These are phyloP conservation scores for Penicillium dipodomyicola DNA, from an alignment of 495 filamentous ascomycete species.

Conservation along the genomic window DNA sequence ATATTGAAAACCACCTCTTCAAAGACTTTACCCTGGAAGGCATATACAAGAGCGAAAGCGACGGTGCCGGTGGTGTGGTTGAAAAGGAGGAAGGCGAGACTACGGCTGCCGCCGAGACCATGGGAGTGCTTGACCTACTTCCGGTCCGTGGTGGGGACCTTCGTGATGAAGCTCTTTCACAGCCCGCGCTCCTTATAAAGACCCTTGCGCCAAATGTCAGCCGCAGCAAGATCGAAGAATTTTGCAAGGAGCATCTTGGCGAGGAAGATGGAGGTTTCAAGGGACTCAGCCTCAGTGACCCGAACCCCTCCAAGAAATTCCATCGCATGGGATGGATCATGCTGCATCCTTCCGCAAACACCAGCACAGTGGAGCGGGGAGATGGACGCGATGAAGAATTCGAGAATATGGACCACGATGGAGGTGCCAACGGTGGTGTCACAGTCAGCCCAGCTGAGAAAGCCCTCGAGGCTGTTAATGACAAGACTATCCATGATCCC, in stretches of 20 bases:
- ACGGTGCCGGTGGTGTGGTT: conserved; percentile 78
- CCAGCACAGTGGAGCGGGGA: conserved; percentile 52
- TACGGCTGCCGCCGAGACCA: conserved; percentile 82
- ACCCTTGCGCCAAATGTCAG: conserved; percentile 96
- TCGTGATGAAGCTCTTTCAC: conserved; percentile 74
- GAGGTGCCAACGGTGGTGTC: conserved; percentile 23
- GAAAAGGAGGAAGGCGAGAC: conserved; percentile 96
- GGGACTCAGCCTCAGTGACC: conserved; percentile 90
- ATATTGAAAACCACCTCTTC: conserved; percentile 77
- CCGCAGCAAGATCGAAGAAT: conserved; percentile 86
- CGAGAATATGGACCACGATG: conserved; percentile 51
- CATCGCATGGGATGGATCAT: conserved; percentile 99
- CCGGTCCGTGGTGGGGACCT: conserved; percentile 76
- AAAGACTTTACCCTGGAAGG: conserved; percentile 95
- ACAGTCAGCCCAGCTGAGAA: conserved; percentile 64
- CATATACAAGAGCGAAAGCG: conserved; percentile 89
- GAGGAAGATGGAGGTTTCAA: conserved; percentile 84
- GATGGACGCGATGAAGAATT: conserved; percentile 63
- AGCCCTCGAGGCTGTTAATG: conserved; percentile 88
- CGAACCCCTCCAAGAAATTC: conserved; percentile 93
- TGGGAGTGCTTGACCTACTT: conserved; percentile 85
- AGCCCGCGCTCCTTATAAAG: conserved; percentile 94
- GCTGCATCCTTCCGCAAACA: conserved; percentile 74
- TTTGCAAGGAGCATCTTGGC: conserved; percentile 87
- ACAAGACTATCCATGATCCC: conserved; percentile 93